Conservation (phyloP, 2,329 filamentous ascomycete species). For the Helminthosporium solani region DNA sequence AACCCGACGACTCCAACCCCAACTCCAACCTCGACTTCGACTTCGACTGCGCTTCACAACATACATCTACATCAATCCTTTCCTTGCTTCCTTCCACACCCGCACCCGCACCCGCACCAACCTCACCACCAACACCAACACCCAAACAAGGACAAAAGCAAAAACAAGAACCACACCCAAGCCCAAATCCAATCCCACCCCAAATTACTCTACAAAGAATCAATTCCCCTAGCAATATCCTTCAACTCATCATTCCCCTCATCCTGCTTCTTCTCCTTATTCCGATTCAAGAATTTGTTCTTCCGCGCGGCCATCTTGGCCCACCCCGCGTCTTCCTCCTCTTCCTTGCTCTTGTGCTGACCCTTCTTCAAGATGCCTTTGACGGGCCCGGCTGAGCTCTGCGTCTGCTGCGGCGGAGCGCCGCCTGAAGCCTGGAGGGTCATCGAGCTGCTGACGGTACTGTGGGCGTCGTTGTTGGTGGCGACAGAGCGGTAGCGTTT, state of each 20-base stretch:
- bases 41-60: too few species aligned
- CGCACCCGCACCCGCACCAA: too few species aligned
- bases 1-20: too few species aligned
- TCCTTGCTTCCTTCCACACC: too few species aligned
- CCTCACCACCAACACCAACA: too few species aligned
- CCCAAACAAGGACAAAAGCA: too few species aligned
- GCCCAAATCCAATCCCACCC: too few species aligned
- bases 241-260: background rate
- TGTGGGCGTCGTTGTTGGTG: slow-evolving; percentile 32
- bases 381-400: slow-evolving; percentile 12
- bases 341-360: slow-evolving; percentile 13
- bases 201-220: background rate
- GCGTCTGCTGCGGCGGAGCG: slow-evolving; percentile 15
- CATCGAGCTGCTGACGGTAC: slow-evolving; percentile 30
- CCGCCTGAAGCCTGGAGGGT: slow-evolving; percentile 34
- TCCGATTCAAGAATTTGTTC: slow-evolving; percentile 19
- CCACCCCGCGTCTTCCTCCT: slow-evolving; percentile 39
- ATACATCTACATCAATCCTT: too few species aligned
- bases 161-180: too few species aligned
- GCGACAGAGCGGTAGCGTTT: slow-evolving; percentile 89
- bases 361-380: slow-evolving; percentile 39
- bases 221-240: background rate
- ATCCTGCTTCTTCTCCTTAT: background rate
- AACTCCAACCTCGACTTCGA: too few species aligned
- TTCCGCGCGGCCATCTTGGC: slow-evolving; percentile 33